A percentile compares a stretch with the other conserved stretches of the same genome.
These are phyloP conservation scores for Chaetoceros tenuissimus DNA, from an alignment of 108 stramenopile species.

Conservation along the genomic window DNA sequence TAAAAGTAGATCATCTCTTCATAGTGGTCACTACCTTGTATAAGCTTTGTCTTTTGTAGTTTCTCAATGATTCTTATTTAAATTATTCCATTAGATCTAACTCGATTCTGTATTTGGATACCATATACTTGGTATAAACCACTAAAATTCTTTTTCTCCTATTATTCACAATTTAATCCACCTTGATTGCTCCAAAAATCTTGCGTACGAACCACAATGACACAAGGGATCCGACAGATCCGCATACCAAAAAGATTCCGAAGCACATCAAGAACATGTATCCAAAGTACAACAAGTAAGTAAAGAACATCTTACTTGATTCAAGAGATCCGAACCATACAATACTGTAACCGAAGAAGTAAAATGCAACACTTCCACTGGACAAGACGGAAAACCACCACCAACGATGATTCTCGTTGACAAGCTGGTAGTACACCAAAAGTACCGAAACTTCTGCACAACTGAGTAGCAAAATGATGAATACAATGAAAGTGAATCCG, in stretches of 20 bases:
- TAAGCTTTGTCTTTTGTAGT: too few relatives aligned
- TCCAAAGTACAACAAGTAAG: slow-evolving; percentile 96
- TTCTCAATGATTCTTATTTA: too few relatives aligned
- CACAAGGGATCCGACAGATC: slow-evolving; percentile 85
- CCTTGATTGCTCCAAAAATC: slow-evolving; percentile 97
- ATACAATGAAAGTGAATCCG: slow-evolving; percentile 94
- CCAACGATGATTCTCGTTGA: slow-evolving; percentile 97
- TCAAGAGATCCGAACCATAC: slow-evolving; percentile 92
- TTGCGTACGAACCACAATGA: slow-evolving; percentile 92
- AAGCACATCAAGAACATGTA: slow-evolving; percentile 93
- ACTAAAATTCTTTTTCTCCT: too few relatives aligned
- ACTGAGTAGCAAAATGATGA: slow-evolving; percentile 89
- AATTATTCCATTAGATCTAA: too few relatives aligned
- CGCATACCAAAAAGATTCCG: slow-evolving; percentile 84
- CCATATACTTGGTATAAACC: too few relatives aligned
- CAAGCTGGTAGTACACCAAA: slow-evolving; percentile 97
- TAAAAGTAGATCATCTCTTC: too few relatives aligned
- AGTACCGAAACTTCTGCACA: slow-evolving; percentile 96
- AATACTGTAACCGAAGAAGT: slow-evolving; percentile 88
- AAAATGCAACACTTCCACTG: slow-evolving; percentile 84
- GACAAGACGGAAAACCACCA: slow-evolving; percentile 98
- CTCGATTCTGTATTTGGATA: too few relatives aligned
- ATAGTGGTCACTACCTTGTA: too few relatives aligned
- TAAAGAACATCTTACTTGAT: slow-evolving; percentile 86
- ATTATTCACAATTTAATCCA: too few relatives aligned